phyloP scores from a whole-genome alignment of 2,329 filamentous ascomycete genomes.

The Fusarium zealandicum region DNA sequence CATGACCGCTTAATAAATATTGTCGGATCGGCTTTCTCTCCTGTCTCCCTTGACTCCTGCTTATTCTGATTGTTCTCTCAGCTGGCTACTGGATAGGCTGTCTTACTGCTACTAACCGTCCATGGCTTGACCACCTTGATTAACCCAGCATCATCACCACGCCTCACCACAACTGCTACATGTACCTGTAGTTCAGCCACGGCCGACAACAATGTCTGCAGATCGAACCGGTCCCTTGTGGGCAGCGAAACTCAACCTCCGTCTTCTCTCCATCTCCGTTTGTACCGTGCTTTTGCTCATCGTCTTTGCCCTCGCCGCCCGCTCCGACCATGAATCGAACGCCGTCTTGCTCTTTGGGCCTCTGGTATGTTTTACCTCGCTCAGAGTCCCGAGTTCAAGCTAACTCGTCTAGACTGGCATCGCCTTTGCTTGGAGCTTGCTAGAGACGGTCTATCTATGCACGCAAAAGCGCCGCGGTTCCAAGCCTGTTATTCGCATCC shows the following conservation, averaged over 20 bases:
- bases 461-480: neutral
- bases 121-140: neutral
- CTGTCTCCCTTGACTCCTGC: neutral
- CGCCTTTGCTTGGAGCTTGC: slow-evolving; percentile 12
- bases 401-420: neutral
- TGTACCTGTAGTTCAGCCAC: too few relatives aligned
- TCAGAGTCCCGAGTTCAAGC: neutral
- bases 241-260: slow-evolving; percentile 20
- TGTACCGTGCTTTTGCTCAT: slow-evolving; percentile 12
- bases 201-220: too few relatives aligned
- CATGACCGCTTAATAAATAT: neutral
- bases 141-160: too few relatives aligned
- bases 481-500: slow-evolving; percentile 1
- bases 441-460: slow-evolving; percentile 13
- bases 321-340: neutral
- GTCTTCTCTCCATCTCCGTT: slow-evolving; percentile 24
- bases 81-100: neutral
- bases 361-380: slow-evolving; percentile 1
- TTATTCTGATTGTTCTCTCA: too few relatives aligned
- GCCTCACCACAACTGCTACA: too few relatives aligned
- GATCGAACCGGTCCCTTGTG: neutral
- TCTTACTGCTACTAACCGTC: neutral
- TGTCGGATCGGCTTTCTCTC: neutral
- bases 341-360: slow-evolving; percentile 11
- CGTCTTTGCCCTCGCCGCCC: slow-evolving; percentile 3